phyloP scores from a whole-genome alignment of 805 yeast genomes.

The Candida mattraensis region DNA sequence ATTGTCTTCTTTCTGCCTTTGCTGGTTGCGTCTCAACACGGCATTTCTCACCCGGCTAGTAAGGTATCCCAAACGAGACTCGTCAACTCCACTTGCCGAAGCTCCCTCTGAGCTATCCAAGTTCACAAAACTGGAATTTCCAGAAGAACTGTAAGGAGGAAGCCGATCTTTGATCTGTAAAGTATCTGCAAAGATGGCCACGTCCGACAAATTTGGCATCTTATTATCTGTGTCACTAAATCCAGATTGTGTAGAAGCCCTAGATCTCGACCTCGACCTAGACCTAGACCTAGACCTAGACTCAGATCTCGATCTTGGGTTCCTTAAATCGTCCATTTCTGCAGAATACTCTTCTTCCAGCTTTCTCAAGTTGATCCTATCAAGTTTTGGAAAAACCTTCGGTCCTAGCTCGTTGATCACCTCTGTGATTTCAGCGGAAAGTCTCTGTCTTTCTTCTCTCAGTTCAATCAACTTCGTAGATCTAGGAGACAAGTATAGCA shows the following conservation, averaged over 20 bases:
- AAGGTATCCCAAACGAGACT: slow-evolving; percentile 1
- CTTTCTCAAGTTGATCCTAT: slow-evolving; percentile 18
- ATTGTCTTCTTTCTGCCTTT: slow-evolving; percentile 7
- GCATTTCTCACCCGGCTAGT: slow-evolving; percentile 24
- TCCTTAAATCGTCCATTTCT: slow-evolving; percentile 14
- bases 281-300: slow-evolving; percentile 8
- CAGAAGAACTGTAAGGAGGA: slow-evolving; percentile 5
- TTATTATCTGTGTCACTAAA: slow-evolving; percentile 23
- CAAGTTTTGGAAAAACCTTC: slow-evolving; percentile 78
- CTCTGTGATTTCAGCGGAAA: slow-evolving; percentile 75
- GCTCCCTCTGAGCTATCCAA: slow-evolving; percentile 9
- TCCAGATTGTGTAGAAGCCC: slow-evolving; percentile 29
- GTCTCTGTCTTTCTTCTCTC: slow-evolving; percentile 56
- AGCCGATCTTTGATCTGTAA: slow-evolving; percentile 22
- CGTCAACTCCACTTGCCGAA: slow-evolving; percentile 7
- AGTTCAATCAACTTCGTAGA: slow-evolving; percentile 57
- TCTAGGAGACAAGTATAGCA: slow-evolving; percentile 51
- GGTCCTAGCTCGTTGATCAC: slow-evolving; percentile 83
- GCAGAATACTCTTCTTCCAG: slow-evolving; percentile 26
- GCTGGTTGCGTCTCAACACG: slow-evolving; percentile 26
- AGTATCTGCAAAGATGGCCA: slow-evolving; percentile 35
- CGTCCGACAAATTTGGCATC: slow-evolving; percentile 31
- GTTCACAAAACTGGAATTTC: slow-evolving; percentile 17
- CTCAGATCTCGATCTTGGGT: slow-evolving; percentile 6
- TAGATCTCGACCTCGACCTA: slow-evolving; percentile 17